Conservation (phyloP, 176 grass and related monocot genomes). For the Melocanna baccifera region DNA sequence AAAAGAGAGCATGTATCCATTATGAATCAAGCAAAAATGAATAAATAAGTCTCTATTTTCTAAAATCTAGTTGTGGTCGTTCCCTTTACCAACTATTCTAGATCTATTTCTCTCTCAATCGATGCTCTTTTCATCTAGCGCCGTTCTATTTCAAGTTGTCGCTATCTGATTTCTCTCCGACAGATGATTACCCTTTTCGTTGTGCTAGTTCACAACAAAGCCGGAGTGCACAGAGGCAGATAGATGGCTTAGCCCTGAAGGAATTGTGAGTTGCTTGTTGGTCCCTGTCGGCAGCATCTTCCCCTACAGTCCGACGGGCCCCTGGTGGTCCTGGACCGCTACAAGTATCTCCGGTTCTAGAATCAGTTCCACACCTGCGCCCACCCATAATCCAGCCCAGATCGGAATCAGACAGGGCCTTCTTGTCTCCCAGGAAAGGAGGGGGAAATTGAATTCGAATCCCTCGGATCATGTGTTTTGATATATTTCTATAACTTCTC, state of each 20-base stretch:
- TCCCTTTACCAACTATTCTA: too few species aligned
- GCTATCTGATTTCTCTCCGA: too few species aligned
- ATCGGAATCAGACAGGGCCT: neutral
- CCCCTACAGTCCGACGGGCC: neutral
- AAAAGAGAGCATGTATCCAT: too few species aligned
- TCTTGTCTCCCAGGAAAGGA: neutral
- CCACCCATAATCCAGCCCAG: neutral
- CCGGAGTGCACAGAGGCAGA: slow-evolving; percentile 26
- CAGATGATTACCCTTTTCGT: too few species aligned
- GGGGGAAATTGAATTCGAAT: neutral
- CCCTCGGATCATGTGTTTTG: neutral
- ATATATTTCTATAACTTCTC: too few species aligned
- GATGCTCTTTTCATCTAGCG: too few species aligned
- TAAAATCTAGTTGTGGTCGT: too few species aligned
- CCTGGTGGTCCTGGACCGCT: slow-evolving; percentile 60
- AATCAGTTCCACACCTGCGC: slow-evolving; percentile 99
- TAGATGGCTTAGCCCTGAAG: slow-evolving; percentile 37
- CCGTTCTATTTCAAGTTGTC: too few species aligned
- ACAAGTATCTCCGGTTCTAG: slow-evolving; percentile 91
- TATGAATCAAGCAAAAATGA: too few species aligned
- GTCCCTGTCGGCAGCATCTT: slow-evolving; percentile 42
- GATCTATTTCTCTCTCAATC: too few species aligned
- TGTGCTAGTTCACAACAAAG: too few species aligned
- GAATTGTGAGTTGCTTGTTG: slow-evolving; percentile 40
- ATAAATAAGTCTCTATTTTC: too few species aligned